phyloP scores from a whole-genome alignment of 225 moss, liverwort and hornwort genomes.

The Bryoerythrophyllum caledonicum region DNA sequence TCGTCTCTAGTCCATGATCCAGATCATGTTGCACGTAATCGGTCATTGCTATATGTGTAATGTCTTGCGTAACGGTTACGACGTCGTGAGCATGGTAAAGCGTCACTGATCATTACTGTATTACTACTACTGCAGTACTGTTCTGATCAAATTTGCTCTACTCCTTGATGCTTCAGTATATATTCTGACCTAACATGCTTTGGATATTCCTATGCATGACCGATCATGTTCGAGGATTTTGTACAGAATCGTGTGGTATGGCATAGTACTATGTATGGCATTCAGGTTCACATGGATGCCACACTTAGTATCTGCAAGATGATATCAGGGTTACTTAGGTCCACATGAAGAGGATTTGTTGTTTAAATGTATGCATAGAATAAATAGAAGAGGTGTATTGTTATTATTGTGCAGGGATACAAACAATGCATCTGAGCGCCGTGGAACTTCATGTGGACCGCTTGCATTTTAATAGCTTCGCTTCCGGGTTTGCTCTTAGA shows the following conservation, averaged over 20 bases:
- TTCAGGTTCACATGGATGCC: background rate
- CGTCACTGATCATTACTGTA: background rate
- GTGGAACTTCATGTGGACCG: background rate
- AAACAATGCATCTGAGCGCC: background rate
- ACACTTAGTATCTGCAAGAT: background rate
- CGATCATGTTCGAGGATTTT: background rate
- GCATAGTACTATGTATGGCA: background rate
- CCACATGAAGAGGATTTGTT: background rate
- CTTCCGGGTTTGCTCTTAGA: constrained; percentile 19
- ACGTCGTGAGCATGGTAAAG: too few relatives aligned
- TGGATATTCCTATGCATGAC: background rate
- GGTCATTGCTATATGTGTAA: too few relatives aligned
- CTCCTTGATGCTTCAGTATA: background rate
- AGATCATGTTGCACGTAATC: too few relatives aligned
- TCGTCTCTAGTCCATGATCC: too few relatives aligned
- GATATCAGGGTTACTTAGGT: background rate
- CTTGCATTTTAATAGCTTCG: background rate
- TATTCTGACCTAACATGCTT: background rate
- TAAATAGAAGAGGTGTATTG: background rate
- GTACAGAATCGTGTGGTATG: background rate
- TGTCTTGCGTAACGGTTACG: too few relatives aligned
- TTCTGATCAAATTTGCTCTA: background rate
- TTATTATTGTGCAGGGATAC: background rate
- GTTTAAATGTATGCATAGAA: too few relatives aligned
- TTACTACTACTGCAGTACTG: background rate